Evolutionary conservation across 1,284 basidiomycete species (phyloP), one percentile per base, ranked within the genome.

Genomic region (Irpex lacteus): DNA sequence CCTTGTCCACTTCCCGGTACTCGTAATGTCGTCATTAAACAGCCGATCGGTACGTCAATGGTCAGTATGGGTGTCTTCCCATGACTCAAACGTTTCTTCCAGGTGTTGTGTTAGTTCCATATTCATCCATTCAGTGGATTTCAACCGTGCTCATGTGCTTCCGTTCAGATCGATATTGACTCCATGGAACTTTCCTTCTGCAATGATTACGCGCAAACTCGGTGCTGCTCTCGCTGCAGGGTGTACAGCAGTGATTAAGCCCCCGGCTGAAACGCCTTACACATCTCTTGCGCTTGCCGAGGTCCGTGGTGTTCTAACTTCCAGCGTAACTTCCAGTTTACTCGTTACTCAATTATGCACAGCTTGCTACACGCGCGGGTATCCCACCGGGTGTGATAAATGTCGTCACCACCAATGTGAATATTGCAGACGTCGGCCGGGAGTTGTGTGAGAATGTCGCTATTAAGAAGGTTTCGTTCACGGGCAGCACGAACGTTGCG

Each of bases 301-400:
- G 78, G 91, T 90, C 71, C 50, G 76, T 68, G 21, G 32, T 37
- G 4, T 54, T 9, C 60, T 7, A 40, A 8, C 59, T 9, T 21
- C 21, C 34, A 6, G n/a, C 34, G 1, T 34, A 26, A 36, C 32
- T 15, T 37, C 34, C 13, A 8, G 34, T 21, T 56, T 13, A 56
- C 15, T 3, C 19, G 5, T 53, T 13, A n/a, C 34, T 18, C 54
- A 34, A 56, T 15, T 36, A 13, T 56, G 9, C 34, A 19, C 36
- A 92, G 91, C 86, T 98, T 34, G 88, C 90, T 15, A 84, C 85
- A 59, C 89, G 95, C 63, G 97, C 96, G 9, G 97, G 96, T 53
- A 82, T 99, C 57, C 97, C 98, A 11, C 88, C 93, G 61, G 98
- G 98, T 60, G 96, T 98, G 54, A 89, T 99, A 76, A 98, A 99